Evolutionary conservation across 2,329 filamentous ascomycete species (phyloP), one percentile per base, ranked within the genome.

Genomic region (Aspergillus quadricinctus): DNA sequence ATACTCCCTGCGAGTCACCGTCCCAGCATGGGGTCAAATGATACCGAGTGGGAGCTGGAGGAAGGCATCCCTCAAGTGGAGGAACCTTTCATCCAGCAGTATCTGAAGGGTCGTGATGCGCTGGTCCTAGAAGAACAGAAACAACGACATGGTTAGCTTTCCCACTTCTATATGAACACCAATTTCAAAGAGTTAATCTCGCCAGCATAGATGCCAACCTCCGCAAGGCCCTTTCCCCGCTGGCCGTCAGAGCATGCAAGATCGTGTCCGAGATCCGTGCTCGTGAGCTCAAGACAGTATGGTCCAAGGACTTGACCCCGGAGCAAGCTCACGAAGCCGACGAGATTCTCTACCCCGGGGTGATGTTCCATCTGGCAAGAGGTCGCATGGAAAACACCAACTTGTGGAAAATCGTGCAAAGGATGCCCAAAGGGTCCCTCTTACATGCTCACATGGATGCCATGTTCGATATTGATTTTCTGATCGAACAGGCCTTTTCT

Each of bases 301-400:
- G 92, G 92, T 91, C 87, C 9, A 79, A 83, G 31, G 82, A 84
- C 48, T 83, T 88, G 50, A 88, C 93, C 65, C 86, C 92, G 67
- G 80, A 80, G 48, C 77, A 91, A 3, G 86, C 87, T 3, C 81
- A 83, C 61, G 76, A 84, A 55, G 77, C 77, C 27, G 80, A 85
- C 64, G 81, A 84, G 58, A 84, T 85, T 63, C 78, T 93, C 51
- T 90, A 89, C 69, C 91, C 91, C 0, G 92, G 92, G 10, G 96
- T 96, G 88, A 94, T 96, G 89, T 97, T 96, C 75, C 87, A 84
- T 37, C 81, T 93, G 37, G 91, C 91, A 64, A 93, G 92, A 73
- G 83, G 86, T n/a, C 84, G 85, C 40, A 95, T 96, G 85, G 90
- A 96, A 74, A 80, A 81, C 64, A 96, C 90, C 14, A 86, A 86